These are phyloP conservation scores for Nectriaceae sp. DNA, from an alignment of 2,329 filamentous ascomycete genomes.

Conservation along the genomic window DNA sequence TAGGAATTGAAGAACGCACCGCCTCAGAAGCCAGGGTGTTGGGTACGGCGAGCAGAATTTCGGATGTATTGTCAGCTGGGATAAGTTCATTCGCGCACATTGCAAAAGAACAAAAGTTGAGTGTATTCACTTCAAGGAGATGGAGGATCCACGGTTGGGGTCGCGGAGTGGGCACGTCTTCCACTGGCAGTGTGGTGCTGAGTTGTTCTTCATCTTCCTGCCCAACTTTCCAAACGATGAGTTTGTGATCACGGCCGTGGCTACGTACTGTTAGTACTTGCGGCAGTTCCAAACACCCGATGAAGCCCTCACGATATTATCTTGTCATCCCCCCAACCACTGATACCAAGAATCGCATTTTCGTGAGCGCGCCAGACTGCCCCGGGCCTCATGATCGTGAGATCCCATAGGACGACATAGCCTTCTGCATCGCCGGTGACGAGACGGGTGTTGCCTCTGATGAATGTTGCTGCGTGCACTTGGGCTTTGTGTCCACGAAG, in stretches of 20 bases:
- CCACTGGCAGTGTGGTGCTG: constrained; percentile 71
- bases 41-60: constrained; percentile 75
- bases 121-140: constrained; percentile 81
- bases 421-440: constrained; percentile 88
- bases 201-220: constrained; percentile 62
- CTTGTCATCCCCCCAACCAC: constrained; percentile 69
- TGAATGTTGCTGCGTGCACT: constrained; percentile 76
- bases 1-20: constrained; percentile 46
- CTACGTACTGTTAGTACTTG: constrained; percentile 45
- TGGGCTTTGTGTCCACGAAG: constrained; percentile 83
- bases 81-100: constrained; percentile 48
- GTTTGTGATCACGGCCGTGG: constrained; percentile 85
- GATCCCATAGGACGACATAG: constrained; percentile 83
- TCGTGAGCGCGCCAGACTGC: constrained; percentile 88
- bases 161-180: constrained; percentile 50
- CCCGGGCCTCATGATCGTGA: constrained; percentile 76
- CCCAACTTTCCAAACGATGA: constrained; percentile 80
- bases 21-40: constrained; percentile 74
- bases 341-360: constrained; percentile 73
- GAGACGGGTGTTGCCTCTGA: constrained; percentile 72
- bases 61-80: constrained; percentile 29
- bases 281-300: not conserved
- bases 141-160: constrained; percentile 84
- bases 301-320: constrained; percentile 72
- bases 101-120: constrained; percentile 92